Conservation (phyloP, 2,329 filamentous ascomycete genomes). For the Huntiella bhutanensis region DNA sequence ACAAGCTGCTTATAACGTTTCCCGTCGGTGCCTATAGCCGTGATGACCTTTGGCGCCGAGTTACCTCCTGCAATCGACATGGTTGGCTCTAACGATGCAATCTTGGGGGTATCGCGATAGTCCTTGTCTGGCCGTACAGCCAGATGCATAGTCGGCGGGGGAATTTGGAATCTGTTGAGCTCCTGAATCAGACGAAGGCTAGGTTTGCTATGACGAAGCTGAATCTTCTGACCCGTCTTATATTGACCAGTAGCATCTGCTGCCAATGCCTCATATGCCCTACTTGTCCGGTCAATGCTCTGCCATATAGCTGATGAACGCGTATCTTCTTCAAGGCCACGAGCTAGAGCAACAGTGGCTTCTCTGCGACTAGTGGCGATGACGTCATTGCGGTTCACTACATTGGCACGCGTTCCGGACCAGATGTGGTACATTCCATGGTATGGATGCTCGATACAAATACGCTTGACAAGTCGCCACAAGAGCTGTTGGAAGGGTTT, state of each 20-base stretch:
- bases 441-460: conserved; percentile 84
- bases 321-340: conserved; percentile 33
- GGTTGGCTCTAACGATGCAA: conserved; percentile 49
- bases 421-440: conserved; percentile 97
- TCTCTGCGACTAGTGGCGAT: conserved; percentile 53
- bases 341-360: conserved; percentile 52
- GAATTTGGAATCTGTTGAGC: conserved; percentile 49
- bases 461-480: conserved; percentile 53
- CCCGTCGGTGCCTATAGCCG: conserved; percentile 61
- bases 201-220: conserved; percentile 41
- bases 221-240: conserved; percentile 47
- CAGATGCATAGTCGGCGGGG: conserved; percentile 78
- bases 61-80: conserved; percentile 80
- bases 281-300: conserved; percentile 55
- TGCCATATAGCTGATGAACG: conserved; percentile 40
- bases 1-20: conserved; percentile 72
- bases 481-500: conserved; percentile 60
- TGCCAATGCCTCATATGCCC: conserved; percentile 44
- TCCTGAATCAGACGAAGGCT: conserved; percentile 44
- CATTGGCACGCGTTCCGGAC: conserved; percentile 51
- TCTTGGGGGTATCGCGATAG: conserved; percentile 59
- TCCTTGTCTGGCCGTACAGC: conserved; percentile 52
- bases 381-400: conserved; percentile 49
- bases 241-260: conserved; percentile 45
- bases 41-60: conserved; percentile 85